phyloP scores from a whole-genome alignment of 345 rosid genomes.

The Sonneratia alba region DNA sequence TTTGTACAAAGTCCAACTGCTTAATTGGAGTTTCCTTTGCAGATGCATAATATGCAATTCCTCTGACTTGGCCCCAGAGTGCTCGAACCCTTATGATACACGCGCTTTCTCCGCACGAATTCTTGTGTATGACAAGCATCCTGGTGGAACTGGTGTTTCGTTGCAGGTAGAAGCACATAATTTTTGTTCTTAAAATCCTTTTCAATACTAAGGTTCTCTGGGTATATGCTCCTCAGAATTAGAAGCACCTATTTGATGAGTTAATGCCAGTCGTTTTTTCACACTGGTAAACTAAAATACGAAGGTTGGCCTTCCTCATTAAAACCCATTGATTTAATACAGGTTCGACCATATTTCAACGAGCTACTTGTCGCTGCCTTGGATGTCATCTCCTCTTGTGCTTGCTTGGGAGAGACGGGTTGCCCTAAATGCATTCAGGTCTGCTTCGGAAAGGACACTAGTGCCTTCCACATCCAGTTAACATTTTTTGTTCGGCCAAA shows the following conservation, averaged over 20 bases:
- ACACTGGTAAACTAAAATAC: background rate
- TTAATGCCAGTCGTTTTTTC: background rate
- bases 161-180: conserved; percentile 38
- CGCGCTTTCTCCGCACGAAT: conserved; percentile 61
- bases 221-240: background rate
- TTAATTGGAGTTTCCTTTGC: background rate
- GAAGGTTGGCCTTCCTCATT: background rate
- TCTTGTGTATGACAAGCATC: conserved; percentile 80
- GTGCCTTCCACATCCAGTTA: background rate
- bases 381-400: conserved; percentile 58
- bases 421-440: conserved; percentile 90
- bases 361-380: conserved; percentile 63
- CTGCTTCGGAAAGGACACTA: background rate
- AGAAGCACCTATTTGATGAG: background rate
- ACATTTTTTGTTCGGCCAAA: background rate
- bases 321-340: conserved; percentile 6
- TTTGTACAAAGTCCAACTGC: background rate
- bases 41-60: conserved; percentile 71
- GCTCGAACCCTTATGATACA: conserved; percentile 55
- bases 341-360: conserved; percentile 68
- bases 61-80: conserved; percentile 89
- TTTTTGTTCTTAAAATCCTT: background rate
- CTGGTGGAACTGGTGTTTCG: conserved; percentile 86
- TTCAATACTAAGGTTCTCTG: background rate
- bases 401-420: conserved; percentile 51